Conservation (phyloP, 257 asterid genomes). For the Lycium barbarum region DNA sequence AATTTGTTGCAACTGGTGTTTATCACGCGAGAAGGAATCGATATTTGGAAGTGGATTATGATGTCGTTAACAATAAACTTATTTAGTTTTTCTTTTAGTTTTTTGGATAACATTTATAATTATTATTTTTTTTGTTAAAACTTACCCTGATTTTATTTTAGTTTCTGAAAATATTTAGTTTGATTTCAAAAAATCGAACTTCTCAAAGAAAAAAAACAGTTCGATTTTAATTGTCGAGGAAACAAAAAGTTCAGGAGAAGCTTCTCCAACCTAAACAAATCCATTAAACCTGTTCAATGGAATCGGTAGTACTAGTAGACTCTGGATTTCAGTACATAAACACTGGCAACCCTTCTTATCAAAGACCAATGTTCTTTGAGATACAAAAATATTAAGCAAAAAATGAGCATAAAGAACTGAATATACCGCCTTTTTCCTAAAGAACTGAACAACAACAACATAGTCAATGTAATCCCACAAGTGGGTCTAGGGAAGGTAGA, state of each 20-base stretch:
- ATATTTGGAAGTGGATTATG: neutral
- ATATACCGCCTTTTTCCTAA: neutral
- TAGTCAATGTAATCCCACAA: too few species aligned
- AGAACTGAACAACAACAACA: too few species aligned
- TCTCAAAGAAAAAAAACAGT: neutral
- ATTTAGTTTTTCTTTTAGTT: conserved; percentile 50
- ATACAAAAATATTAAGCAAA: neutral
- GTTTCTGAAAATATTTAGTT: neutral
- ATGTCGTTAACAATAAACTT: conserved; percentile 28
- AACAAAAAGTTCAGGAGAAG: too few species aligned
- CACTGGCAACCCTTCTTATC: too few species aligned
- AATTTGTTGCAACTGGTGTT: neutral
- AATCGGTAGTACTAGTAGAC: too few species aligned
- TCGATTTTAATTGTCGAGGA: neutral
- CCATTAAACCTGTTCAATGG: too few species aligned
- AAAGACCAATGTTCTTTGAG: too few species aligned
- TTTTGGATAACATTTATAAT: conserved; percentile 39
- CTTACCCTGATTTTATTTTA: neutral
- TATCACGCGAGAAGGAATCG: neutral
- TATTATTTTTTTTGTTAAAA: conserved; percentile 30
- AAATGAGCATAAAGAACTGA: neutral
- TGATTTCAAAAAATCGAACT: neutral
- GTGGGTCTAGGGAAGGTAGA: too few species aligned
- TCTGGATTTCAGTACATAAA: too few species aligned
- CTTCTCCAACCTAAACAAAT: too few species aligned